Base-by-base conservation (phyloP, 2,329 filamentous ascomycete species). In the Colletotrichum abscissum region DNA sequence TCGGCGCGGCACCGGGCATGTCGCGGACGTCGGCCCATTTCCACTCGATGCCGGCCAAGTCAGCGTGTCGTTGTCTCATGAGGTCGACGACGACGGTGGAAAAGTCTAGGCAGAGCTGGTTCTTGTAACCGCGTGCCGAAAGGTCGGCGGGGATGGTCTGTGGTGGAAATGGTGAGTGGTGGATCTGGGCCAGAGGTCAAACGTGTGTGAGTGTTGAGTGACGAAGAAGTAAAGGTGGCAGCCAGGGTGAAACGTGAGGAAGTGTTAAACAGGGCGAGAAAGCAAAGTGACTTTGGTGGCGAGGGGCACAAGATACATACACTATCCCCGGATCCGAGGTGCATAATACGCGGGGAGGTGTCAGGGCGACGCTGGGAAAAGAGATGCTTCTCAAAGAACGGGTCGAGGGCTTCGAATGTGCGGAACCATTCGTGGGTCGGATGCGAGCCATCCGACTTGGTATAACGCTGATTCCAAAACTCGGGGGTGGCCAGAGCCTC, bases 291-390 rank as follows among this genome's bases (percentile, higher is more conserved):
- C 1, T n/a, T 8, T 33, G 12, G 49, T 9, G 11, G 22, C 12
- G 22, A 35, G 38, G 14, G 28, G 46, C 26, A 60, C 14, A 60
- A 24, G 24, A 49, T n/a, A 55, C 22, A 52, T 78, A 90, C 89
- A 78, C 88, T 91, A 75, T 91, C 88, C 8, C 89, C 89, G 9
- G 85, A 89, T 0, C 89, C 89, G 5, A 91, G 80, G 78, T 91
- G 89, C 16, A 91, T 76, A n/a, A 91, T 85, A 12, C 78, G 72
- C 0, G 86, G 86, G 0, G 80, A 75, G 0, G 82, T 73, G 11
- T 73, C 73, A 19, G 77, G 76, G 1, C 77, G 71, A 1, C 74
- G 67, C 1, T 30, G 42, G 7, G 78, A 64, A 67, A 88, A 86
- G 22, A 90, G 80, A 74, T 85, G 81, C 16, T 76, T 78, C 28